Conservation (phyloP, 768 basidiomycete species). For the Xerocomellus intermedius region DNA sequence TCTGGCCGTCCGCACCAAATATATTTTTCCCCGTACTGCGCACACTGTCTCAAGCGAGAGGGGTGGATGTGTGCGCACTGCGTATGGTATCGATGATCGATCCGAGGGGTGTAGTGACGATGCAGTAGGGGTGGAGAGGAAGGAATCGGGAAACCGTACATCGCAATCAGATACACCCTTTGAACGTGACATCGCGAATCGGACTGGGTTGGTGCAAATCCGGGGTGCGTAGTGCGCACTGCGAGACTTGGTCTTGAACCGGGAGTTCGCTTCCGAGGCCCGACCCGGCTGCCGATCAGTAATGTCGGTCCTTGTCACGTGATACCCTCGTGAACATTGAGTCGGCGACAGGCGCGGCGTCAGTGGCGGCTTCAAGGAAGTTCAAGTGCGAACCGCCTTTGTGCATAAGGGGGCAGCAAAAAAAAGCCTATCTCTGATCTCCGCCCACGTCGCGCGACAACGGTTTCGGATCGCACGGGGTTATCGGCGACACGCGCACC, state of each 20-base stretch:
- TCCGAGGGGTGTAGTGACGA: neutral
- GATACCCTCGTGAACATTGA: neutral
- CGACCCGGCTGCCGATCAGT: neutral
- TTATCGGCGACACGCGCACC: neutral
- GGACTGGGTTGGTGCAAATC: neutral
- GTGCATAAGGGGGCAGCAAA: too few relatives aligned
- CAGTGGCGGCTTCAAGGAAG: too few relatives aligned
- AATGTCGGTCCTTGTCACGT: neutral
- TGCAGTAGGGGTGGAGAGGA: neutral
- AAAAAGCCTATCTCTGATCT: too few relatives aligned
- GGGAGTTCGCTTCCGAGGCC: neutral
- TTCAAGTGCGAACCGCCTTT: too few relatives aligned
- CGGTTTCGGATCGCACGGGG: constrained; percentile 3
- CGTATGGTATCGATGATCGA: neutral
- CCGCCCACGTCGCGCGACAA: too few relatives aligned
- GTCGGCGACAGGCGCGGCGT: too few relatives aligned
- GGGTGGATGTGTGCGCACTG: neutral
- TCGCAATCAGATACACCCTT: neutral
- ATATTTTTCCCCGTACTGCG: neutral
- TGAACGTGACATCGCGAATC: constrained; percentile 1
- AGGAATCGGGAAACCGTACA: neutral
- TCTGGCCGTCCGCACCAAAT: neutral
- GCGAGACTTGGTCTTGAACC: constrained; percentile 2
- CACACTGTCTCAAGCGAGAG: neutral
- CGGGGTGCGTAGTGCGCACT: neutral